Evolutionary conservation across 345 rosid genomes (phyloP), one percentile per base, ranked within the genome.

Genomic region (Aethionema arabicum): DNA sequence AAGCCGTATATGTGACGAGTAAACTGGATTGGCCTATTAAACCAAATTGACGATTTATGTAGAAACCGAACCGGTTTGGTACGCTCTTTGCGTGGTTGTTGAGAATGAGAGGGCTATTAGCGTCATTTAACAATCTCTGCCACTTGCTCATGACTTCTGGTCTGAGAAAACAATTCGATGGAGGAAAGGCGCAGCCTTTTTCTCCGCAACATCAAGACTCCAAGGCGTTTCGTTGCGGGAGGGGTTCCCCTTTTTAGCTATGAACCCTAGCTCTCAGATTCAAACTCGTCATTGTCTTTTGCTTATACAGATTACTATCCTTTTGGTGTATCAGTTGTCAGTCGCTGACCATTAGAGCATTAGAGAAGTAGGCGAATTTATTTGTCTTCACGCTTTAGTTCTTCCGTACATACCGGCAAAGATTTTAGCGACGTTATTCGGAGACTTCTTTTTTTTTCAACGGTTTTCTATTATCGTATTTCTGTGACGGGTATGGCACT

Each of bases 401-500:
- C 68, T 69, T 61, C 73, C 67, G 43, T 27, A 21, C 68, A 2
- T 40, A 36, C 61, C 48, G 48, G 55, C 13, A 27, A 7, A 4
- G 29, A 14, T 56, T 47, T 55, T 7, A 16, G 33, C 31, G 15
- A 55, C 27, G 6, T 56, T 62, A 47, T 6, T 15, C 11, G 36
- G 47, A n/a, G 47, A 10, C 41, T 4, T 14, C 48, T 6, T 5
- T 3, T 7, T n/a, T n/a, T 5, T n/a, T 59, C 7, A 41, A 64
- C 59, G 33, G 44, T n/a, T 65, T 66, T 66, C 29, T 14, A n/a
- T 35, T 32, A 45, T 52, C 42, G 4, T 40, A 30, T 60, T 67
- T 35, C 46, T 41, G 51, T 51, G 58, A 76, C 74, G 80, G 81
- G 71, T 50, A 56, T 79, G 74, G 71, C 82, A 15, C 72, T 80